These are phyloP conservation scores for Artemisia annua DNA, from an alignment of 129 eudicot species.

Conservation along the genomic window DNA sequence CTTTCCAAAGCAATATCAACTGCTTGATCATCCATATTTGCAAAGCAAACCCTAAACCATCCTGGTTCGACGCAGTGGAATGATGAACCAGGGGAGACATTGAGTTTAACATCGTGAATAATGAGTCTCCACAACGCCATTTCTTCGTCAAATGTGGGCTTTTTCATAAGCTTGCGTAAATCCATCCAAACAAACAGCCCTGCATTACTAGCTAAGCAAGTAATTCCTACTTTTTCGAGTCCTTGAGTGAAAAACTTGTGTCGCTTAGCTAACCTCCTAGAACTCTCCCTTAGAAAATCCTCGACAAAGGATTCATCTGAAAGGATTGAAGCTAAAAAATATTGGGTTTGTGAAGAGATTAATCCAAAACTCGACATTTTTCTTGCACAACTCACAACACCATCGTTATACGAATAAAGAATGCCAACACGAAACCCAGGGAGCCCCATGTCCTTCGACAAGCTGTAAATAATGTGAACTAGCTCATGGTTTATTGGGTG, in stretches of 20 bases:
- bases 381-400: conserved; percentile 61
- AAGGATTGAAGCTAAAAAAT: conserved; percentile 58
- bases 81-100: conserved; percentile 84
- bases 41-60: conserved; percentile 96
- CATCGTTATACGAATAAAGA: conserved; percentile 69
- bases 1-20: conserved; percentile 56
- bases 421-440: conserved; percentile 86
- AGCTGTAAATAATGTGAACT: conserved; percentile 65
- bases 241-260: conserved; percentile 48
- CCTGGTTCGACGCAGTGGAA: conserved; percentile 81
- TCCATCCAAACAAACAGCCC: conserved; percentile 92
- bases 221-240: conserved; percentile 52
- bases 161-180: conserved; percentile 50
- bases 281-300: conserved; percentile 39
- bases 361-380: conserved; percentile 90
- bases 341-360: conserved; percentile 84
- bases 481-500: conserved; percentile 34
- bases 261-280: conserved; percentile 47
- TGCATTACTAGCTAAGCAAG: conserved; percentile 66
- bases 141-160: conserved; percentile 65
- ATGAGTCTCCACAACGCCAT: conserved; percentile 65
- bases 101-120: conserved; percentile 63
- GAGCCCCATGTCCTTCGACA: conserved; percentile 75
- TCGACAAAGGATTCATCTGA: conserved; percentile 62
- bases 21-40: conserved; percentile 74